Percentiles rank a stretch among this genome's conserved stretches.
phyloP scores from a whole-genome alignment of 2,329 filamentous ascomycete genomes.

The Ascochyta rabiei region DNA sequence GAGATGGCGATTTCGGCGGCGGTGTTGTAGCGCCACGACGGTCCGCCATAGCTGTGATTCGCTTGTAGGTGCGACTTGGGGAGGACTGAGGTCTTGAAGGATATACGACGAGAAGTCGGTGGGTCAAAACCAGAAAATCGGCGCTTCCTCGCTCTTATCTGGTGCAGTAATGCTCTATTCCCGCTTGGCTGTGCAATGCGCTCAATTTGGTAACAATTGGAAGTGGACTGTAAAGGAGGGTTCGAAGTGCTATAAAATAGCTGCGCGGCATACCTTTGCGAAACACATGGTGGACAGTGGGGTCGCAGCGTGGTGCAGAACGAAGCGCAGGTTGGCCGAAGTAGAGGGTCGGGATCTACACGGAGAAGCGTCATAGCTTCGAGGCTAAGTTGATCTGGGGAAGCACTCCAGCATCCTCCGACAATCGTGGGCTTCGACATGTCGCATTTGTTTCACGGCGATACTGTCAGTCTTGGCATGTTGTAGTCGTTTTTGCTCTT shows the following conservation, averaged over 20 bases:
- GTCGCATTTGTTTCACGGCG: constrained; percentile 15
- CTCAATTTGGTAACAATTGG: not conserved
- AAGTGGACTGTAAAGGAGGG: not conserved
- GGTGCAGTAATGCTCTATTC: not conserved
- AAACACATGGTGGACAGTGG: constrained; percentile 19
- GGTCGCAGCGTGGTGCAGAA: constrained; percentile 20
- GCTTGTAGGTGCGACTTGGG: not conserved
- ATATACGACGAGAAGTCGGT: not conserved
- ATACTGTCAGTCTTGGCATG: constrained; percentile 9
- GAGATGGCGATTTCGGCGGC: constrained; percentile 25
- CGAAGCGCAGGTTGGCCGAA: constrained; percentile 27
- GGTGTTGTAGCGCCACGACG: constrained; percentile 20
- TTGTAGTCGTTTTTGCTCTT: not conserved
- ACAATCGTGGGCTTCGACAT: constrained; percentile 16
- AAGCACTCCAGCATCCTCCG: constrained; percentile 4
- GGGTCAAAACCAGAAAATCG: not conserved
- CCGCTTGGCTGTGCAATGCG: constrained; percentile 1
- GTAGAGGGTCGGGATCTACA: constrained; percentile 26
- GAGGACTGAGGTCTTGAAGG: not conserved
- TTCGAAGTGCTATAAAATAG: constrained; percentile 3
- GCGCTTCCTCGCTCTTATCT: constrained; percentile 12
- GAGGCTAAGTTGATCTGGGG: constrained; percentile 15
- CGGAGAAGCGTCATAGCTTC: constrained; percentile 17
- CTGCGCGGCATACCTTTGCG: constrained; percentile 1
- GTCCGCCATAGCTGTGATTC: constrained; percentile 23